phyloP scores from a whole-genome alignment of 768 basidiomycete species.

The Pulveroboletus sp. region DNA sequence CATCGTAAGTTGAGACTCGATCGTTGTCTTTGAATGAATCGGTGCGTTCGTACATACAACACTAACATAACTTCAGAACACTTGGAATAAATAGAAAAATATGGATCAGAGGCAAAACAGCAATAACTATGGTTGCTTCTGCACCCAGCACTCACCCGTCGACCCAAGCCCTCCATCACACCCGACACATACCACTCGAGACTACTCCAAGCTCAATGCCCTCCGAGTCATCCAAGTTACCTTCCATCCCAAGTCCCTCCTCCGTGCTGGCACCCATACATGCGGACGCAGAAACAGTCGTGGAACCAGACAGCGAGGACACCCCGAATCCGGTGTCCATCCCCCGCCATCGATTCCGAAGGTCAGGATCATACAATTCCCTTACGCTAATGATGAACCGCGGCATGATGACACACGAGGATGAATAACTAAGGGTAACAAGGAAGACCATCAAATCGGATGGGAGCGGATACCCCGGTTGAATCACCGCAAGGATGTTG shows the following conservation, averaged over 20 bases:
- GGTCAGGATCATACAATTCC: background rate
- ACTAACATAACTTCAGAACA: too few relatives aligned
- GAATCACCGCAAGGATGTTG: background rate
- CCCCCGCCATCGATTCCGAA: background rate
- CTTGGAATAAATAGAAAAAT: too few relatives aligned
- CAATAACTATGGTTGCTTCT: too few relatives aligned
- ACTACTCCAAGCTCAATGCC: background rate
- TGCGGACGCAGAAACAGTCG: background rate
- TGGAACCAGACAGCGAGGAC: background rate
- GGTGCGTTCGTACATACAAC: too few relatives aligned
- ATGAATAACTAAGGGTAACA: background rate
- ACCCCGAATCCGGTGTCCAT: conserved; percentile 14
- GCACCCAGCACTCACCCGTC: background rate
- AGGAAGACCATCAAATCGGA: background rate
- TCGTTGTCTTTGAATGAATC: too few relatives aligned
- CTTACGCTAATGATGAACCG: conserved; percentile 16
- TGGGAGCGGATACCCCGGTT: background rate
- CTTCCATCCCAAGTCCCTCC: too few relatives aligned
- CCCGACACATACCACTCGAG: background rate
- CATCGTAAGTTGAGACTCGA: too few relatives aligned
- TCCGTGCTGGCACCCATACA: background rate
- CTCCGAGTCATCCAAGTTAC: background rate
- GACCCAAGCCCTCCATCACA: background rate
- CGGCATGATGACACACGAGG: conserved; percentile 4
- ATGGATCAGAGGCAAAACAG: too few relatives aligned